These are phyloP conservation scores for Ottelia alismoides DNA, from an alignment of 106 monocot species.

Conservation along the genomic window DNA sequence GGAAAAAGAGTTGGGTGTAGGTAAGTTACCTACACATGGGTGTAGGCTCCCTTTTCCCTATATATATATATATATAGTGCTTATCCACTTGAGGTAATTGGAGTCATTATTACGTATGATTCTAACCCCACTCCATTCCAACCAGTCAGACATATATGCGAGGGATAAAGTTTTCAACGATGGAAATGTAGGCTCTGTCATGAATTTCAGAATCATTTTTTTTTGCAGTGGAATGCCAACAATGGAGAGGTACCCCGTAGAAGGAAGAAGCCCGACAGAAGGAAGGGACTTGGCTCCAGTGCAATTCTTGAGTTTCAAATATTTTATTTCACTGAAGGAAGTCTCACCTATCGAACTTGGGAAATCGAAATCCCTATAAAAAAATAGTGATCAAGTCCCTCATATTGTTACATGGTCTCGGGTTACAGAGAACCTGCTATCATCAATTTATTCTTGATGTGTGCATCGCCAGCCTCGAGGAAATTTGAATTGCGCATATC, in stretches of 20 bases:
- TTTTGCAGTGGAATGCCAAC: slow-evolving; percentile 3
- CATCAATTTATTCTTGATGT: slow-evolving; percentile 2
- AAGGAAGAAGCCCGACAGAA: slow-evolving; percentile 12
- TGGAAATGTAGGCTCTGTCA: too few species aligned
- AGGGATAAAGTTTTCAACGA: too few species aligned
- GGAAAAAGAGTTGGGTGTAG: too few species aligned
- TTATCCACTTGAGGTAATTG: too few species aligned
- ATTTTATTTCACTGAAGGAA: slow-evolving; percentile 3
- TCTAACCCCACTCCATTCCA: too few species aligned
- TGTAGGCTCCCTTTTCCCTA: too few species aligned
- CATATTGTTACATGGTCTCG: slow-evolving; percentile 13
- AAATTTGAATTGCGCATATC: background rate
- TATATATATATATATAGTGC: too few species aligned
- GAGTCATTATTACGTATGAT: too few species aligned
- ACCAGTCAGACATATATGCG: too few species aligned
- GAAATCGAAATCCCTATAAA: slow-evolving; percentile 2
- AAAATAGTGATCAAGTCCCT: slow-evolving; percentile 1
- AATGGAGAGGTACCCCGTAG: slow-evolving; percentile 6
- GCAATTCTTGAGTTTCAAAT: slow-evolving; percentile 4
- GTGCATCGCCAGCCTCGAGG: background rate
- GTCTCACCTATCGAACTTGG: slow-evolving; percentile 16
- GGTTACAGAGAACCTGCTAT: slow-evolving; percentile 4
- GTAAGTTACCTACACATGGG: too few species aligned
- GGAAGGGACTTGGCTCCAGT: slow-evolving; percentile 8
- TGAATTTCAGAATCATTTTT: too few species aligned